Base-by-base conservation (phyloP, 257 asterid genomes). In the Nicotiana noctiflora region DNA sequence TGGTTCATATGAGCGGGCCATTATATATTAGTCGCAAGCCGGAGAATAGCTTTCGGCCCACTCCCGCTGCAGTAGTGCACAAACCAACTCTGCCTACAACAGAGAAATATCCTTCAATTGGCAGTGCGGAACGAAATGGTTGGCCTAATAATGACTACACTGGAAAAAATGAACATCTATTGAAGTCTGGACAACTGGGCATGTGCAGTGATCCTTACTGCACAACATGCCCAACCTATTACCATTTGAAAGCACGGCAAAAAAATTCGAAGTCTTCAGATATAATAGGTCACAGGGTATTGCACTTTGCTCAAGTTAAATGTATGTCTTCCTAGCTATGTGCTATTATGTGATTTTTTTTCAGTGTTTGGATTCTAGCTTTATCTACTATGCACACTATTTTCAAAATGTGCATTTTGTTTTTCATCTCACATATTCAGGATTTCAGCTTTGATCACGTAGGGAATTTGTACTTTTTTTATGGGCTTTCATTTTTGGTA, bases 171-270 rank as follows among this genome's bases (percentile, higher is more conserved):
- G 98, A 92, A 77, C 92, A 92, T 86, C 97, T 93, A 66, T 76
- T 91, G 88, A 93, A 75, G 85, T 95, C 98, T 19, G 99, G 99
- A 80, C 97, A 87, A 74, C 86, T 93, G 80, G 99, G 99, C 44
- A 91, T 90, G 97, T 95, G 99, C 88, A 90, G 84, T 32, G 97
- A 95, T 84, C 98, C 97, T 3, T 93, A 90, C 81, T 95, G 99
- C 92, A 95, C 99, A 32, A 92, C 95, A 61, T 95, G 99, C 82
- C 99, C 98, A 11, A 85, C 92, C 70, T 86, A 85, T 87, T 85
- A 90, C 87, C 82, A 84, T 65, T 86, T 84, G 25, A 89, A 89
- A 76, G 93, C 87, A 27, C 88, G 82, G 27, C 84, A 63, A 31
- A 89, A 85, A 82, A 86, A 88, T 74, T 80, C 89, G 9, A 86